Conservation (phyloP, 2,329 filamentous ascomycete genomes). For the Penicillium sp. region DNA sequence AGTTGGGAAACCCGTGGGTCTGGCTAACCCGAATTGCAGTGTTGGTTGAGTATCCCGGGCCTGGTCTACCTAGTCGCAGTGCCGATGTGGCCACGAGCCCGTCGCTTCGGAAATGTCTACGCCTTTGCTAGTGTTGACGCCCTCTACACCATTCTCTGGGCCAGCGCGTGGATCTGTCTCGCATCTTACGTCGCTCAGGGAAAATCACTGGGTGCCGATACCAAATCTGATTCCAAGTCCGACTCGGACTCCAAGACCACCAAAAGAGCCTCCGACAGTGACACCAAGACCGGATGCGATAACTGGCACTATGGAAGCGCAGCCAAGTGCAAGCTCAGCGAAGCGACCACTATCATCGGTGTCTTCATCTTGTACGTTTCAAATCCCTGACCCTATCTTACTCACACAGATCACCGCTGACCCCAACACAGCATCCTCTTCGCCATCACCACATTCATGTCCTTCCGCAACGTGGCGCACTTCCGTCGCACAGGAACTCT, state of each 20-base stretch:
- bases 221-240: conserved; percentile 15
- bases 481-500: conserved; percentile 60
- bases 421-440: conserved; percentile 53
- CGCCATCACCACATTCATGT: conserved; percentile 53
- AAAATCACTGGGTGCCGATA: conserved; percentile 48
- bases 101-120: conserved; percentile 61
- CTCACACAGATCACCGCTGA: background rate
- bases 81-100: conserved; percentile 61
- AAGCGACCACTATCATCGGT: conserved; percentile 57
- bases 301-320: conserved; percentile 54
- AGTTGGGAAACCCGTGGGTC: background rate
- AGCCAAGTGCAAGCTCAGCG: conserved; percentile 58
- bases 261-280: conserved; percentile 33
- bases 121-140: conserved; percentile 59
- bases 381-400: background rate
- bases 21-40: conserved; percentile 42
- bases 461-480: conserved; percentile 56
- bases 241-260: conserved; percentile 35
- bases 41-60: conserved; percentile 60
- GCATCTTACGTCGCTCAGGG: conserved; percentile 59
- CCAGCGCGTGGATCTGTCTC: conserved; percentile 58
- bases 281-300: conserved; percentile 35
- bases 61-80: conserved; percentile 62
- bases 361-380: conserved; percentile 57
- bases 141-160: conserved; percentile 59